These are phyloP conservation scores for Rhodamnia rubescens DNA, from an alignment of 345 rosid species.

Conservation along the genomic window DNA sequence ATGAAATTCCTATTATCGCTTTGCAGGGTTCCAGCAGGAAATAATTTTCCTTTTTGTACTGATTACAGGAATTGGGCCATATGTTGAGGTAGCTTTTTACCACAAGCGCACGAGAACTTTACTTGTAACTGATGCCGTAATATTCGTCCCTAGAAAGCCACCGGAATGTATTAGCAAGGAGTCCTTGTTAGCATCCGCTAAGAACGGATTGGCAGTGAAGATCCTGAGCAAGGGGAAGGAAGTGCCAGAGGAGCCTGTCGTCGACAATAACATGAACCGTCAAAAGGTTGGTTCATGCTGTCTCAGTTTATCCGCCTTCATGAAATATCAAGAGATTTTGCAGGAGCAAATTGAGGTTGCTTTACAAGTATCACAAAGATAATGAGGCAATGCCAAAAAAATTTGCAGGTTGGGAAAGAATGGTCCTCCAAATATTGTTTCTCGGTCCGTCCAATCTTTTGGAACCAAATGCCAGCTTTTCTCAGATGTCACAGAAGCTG, in stretches of 20 bases:
- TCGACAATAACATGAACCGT: slow-evolving; percentile 55
- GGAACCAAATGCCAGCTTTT: slow-evolving; percentile 90
- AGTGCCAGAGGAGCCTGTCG: slow-evolving; percentile 69
- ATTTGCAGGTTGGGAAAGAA: slow-evolving; percentile 97
- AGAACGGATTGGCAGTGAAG: slow-evolving; percentile 89
- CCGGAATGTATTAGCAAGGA: slow-evolving; percentile 73
- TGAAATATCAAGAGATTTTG: neutral
- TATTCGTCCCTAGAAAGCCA: slow-evolving; percentile 69
- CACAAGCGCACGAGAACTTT: slow-evolving; percentile 79
- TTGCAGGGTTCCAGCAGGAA: neutral
- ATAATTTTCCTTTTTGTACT: neutral
- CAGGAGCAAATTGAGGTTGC: neutral
- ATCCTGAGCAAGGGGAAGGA: slow-evolving; percentile 85
- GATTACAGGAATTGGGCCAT: slow-evolving; percentile 77
- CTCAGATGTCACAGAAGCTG: slow-evolving; percentile 87
- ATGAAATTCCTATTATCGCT: neutral
- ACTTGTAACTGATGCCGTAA: slow-evolving; percentile 82
- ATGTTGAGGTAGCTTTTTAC: slow-evolving; percentile 91
- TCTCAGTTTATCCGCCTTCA: neutral
- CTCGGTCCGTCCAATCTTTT: slow-evolving; percentile 91
- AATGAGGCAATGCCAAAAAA: neutral
- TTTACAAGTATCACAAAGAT: neutral
- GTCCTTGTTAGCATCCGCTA: slow-evolving; percentile 78
- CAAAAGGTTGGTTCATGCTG: slow-evolving; percentile 49
- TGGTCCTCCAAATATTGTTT: slow-evolving; percentile 90